Conservation (phyloP, 78 protist genomes). For the Emiliania huxleyi region DNA sequence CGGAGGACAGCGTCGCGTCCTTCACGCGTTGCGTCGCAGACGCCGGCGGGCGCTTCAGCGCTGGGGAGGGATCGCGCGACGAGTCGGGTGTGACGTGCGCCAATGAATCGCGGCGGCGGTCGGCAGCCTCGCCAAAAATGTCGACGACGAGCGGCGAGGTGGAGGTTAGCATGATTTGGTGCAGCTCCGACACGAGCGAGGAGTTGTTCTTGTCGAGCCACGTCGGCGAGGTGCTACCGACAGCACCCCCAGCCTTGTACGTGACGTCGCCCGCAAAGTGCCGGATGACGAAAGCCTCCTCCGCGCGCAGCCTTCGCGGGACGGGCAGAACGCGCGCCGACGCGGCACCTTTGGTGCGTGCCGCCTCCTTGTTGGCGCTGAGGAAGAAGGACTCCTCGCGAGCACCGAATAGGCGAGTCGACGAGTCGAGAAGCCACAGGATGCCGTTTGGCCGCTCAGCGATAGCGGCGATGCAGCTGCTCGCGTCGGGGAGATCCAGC, state of each 20-base stretch:
- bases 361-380: neutral
- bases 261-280: conserved; percentile 94
- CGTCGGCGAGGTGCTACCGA: neutral
- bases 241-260: conserved; percentile 44
- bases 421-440: conserved; percentile 19
- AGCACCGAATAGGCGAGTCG: neutral
- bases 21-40: neutral
- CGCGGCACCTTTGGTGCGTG: neutral
- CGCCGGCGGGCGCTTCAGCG: neutral
- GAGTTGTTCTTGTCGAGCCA: neutral
- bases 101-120: neutral
- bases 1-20: neutral
- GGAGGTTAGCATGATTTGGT: neutral
- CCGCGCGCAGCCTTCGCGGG: neutral
- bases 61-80: neutral
- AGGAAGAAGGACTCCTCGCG: neutral
- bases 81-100: neutral
- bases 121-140: neutral
- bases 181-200: neutral
- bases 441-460: neutral
- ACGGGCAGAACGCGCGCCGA: neutral
- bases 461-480: neutral
- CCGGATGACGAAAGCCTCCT: conserved; percentile 35
- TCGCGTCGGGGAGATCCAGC: conserved; percentile 75
- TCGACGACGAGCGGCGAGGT: neutral